These are phyloP conservation scores for Myxozyma nipponensis DNA, from an alignment of 805 yeast species.

Conservation along the genomic window DNA sequence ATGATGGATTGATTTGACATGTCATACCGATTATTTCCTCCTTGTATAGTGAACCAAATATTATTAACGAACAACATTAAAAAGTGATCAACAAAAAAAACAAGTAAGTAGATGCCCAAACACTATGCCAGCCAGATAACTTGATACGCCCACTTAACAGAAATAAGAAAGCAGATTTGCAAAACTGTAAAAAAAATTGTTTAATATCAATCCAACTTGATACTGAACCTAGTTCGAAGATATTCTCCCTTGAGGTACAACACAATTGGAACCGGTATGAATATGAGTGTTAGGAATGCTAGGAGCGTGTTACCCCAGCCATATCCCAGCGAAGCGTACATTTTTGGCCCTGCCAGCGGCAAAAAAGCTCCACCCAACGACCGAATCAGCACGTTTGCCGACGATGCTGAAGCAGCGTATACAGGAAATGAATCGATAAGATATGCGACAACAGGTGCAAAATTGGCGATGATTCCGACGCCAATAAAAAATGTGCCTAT, in stretches of 20 bases:
- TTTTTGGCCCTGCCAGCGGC: slow-evolving; percentile 57
- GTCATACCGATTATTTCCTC: neutral
- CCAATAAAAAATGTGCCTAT: slow-evolving; percentile 62
- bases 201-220: neutral
- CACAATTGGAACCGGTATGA: slow-evolving; percentile 63
- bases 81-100: neutral
- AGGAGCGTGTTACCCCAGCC: slow-evolving; percentile 45
- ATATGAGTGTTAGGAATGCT: slow-evolving; percentile 51
- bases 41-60: neutral
- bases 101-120: neutral
- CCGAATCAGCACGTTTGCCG: slow-evolving; percentile 65
- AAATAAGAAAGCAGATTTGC: too few species aligned
- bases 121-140: neutral
- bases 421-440: slow-evolving; percentile 67
- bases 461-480: slow-evolving; percentile 55
- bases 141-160: too few species aligned
- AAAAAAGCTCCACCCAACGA: slow-evolving; percentile 65
- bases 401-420: slow-evolving; percentile 65
- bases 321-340: slow-evolving; percentile 32
- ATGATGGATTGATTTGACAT: neutral
- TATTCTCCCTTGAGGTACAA: slow-evolving; percentile 38
- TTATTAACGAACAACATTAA: neutral
- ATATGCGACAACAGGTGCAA: slow-evolving; percentile 62
- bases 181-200: neutral
- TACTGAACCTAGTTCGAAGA: neutral